Conservation (phyloP, 2,329 filamentous ascomycete genomes). For the Fusarium sp. region DNA sequence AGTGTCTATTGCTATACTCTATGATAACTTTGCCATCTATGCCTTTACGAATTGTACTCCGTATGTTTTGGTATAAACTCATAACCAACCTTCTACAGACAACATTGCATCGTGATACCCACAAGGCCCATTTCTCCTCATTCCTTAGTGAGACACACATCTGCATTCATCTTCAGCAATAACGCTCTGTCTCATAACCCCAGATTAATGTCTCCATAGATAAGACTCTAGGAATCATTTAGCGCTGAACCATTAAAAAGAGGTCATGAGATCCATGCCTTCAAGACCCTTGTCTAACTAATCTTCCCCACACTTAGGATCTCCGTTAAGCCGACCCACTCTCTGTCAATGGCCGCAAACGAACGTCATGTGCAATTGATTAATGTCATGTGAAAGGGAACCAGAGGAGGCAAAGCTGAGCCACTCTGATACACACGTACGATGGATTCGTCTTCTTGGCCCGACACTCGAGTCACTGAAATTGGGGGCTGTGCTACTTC, state of each 20-base stretch:
- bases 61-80: background rate
- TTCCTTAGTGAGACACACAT: background rate
- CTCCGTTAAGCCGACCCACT: slow-evolving; percentile 29
- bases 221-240: slow-evolving; percentile 1
- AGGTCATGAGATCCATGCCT: slow-evolving; percentile 29
- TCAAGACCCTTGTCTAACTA: background rate
- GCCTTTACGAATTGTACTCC: background rate
- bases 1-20: background rate
- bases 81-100: background rate
- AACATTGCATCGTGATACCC: background rate
- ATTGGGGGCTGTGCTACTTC: slow-evolving; percentile 21
- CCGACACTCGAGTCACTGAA: slow-evolving; percentile 3
- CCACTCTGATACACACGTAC: slow-evolving; percentile 27
- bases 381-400: slow-evolving; percentile 42
- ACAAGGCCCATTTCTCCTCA: background rate
- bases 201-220: slow-evolving; percentile 18
- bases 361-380: slow-evolving; percentile 38
- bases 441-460: slow-evolving; percentile 16
- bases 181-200: slow-evolving; percentile 18
- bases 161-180: background rate
- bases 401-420: slow-evolving; percentile 26
- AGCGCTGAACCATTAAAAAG: slow-evolving; percentile 1
- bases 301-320: slow-evolving; percentile 28
- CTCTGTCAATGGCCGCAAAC: slow-evolving; percentile 15
- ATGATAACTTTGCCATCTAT: background rate